Conservation (phyloP, 805 yeast genomes). For the Kuraishia borneana region DNA sequence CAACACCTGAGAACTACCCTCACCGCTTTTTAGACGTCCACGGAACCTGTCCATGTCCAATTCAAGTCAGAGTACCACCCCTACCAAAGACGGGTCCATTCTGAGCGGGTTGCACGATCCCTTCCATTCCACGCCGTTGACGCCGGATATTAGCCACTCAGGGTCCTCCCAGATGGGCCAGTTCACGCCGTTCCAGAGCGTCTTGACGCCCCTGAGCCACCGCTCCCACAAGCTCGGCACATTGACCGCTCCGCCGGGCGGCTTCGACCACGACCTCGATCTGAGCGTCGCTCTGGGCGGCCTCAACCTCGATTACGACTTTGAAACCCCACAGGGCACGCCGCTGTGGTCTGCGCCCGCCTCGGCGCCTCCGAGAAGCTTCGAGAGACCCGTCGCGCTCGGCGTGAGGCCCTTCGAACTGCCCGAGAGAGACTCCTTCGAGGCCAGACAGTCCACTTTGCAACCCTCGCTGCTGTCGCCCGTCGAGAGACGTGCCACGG, state of each 20-base stretch:
- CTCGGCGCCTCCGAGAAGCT: not conserved
- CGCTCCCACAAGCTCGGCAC: not conserved
- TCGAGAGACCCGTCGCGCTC: not conserved
- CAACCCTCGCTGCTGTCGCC: not conserved
- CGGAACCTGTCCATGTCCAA: too few species aligned
- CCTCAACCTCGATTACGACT: slow-evolving; percentile 3
- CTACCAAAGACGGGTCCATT: not conserved
- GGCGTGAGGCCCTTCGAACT: slow-evolving; percentile 2
- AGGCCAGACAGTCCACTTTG: not conserved
- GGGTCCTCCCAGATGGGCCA: too few species aligned
- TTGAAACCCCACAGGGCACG: not conserved
- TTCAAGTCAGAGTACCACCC: not conserved
- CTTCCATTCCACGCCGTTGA: not conserved
- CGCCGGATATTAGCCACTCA: not conserved
- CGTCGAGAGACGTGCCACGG: not conserved
- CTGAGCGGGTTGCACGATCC: not conserved
- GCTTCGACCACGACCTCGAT: slow-evolving; percentile 2
- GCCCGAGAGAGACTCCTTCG: not conserved
- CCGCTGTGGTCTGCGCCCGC: slow-evolving; percentile 1
- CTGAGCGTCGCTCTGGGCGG: slow-evolving; percentile 1
- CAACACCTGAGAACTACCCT: too few species aligned
- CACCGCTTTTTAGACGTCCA: too few species aligned
- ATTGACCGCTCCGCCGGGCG: too few species aligned
- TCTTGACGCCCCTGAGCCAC: not conserved
- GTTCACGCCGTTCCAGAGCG: not conserved